These are phyloP conservation scores for Bombardia bombarda DNA, from an alignment of 495 filamentous ascomycete genomes.

Conservation along the genomic window DNA sequence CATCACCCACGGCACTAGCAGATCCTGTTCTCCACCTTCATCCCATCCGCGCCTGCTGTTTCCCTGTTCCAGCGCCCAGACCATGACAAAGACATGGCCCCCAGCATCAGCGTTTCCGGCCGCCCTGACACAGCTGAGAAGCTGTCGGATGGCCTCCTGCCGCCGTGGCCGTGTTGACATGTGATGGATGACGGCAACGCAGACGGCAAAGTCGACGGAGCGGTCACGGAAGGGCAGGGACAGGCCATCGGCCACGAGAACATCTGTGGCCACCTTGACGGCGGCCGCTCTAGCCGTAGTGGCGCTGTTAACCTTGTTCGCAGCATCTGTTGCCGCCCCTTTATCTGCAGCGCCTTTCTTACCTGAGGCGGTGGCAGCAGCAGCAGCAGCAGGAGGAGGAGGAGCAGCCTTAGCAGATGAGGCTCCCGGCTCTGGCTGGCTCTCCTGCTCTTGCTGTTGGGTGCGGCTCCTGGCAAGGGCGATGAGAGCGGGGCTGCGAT, in stretches of 20 bases:
- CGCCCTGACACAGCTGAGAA: slow-evolving; percentile 55
- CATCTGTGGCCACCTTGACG: slow-evolving; percentile 20
- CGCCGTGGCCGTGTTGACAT: slow-evolving; percentile 75
- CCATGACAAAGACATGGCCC: slow-evolving; percentile 74
- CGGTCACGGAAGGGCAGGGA: slow-evolving; percentile 58
- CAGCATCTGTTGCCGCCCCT: slow-evolving; percentile 1
- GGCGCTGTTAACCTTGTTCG: slow-evolving; percentile 3
- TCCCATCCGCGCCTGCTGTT: slow-evolving; percentile 86
- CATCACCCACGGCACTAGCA: slow-evolving; percentile 95
- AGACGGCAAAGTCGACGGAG: slow-evolving; percentile 86
- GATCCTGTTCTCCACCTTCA: slow-evolving; percentile 77
- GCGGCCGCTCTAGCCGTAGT: slow-evolving; percentile 3
- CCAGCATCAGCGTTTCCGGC: slow-evolving; percentile 25
- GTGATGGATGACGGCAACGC: slow-evolving; percentile 92
- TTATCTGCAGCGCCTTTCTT: neutral
- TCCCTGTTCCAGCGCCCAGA: slow-evolving; percentile 96
- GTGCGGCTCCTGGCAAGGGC: slow-evolving; percentile 59
- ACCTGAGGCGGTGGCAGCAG: neutral
- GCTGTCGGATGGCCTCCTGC: slow-evolving; percentile 60
- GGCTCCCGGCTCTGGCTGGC: slow-evolving; percentile 2
- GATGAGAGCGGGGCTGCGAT: slow-evolving; percentile 73
- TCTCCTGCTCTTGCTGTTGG: slow-evolving; percentile 3
- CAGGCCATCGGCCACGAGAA: slow-evolving; percentile 66
- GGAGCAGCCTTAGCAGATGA: no score
- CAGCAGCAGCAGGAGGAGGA: no score